Base-by-base conservation (phyloP, 257 asterid species). In the Salvia miltiorrhiza region DNA sequence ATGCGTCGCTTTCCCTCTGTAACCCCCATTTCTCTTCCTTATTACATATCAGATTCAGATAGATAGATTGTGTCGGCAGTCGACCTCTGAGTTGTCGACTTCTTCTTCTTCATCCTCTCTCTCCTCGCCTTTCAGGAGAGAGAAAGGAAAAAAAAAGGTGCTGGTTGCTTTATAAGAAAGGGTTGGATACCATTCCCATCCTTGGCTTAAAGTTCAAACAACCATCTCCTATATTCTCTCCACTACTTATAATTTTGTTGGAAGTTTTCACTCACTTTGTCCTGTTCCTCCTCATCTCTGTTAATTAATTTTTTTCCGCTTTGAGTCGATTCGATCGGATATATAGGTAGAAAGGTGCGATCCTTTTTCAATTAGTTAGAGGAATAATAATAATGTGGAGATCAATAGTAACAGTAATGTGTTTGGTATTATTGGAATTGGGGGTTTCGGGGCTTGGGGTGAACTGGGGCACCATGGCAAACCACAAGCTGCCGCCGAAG, bases 391-490 rank as follows among this genome's bases (percentile, higher is more conserved):
- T 10, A 37, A 37, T 37, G 43, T 8, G 12, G 0, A 37, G 9
- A 6, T 37, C 35, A 30, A 4, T 30, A 30, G 35, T 4, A n/a
- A n/a, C n/a, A 2, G 35, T 30, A 30, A 4, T 37, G 14, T 61
- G 53, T 49, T 17, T 28, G 54, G 12, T 11, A 4, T 16, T 65
- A 3, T 28, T 65, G 41, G 59, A 4, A 3, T 3, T 45, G 24
- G 21, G 53, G 17, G 88, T 60, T 35, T 83, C 77, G 55, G 76
- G 95, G 61, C 77, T 89, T 1, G 96, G 96, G 14, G 91, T 87
- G 78, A 89, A 89, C 73, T 88, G 93, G 93, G 96, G 96, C 0
- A 89, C 96, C 3, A 86, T 86, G 96, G 94, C 96, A 1, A 62
- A 72, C 12, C 93, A 89, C 82, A 80, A 78, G 75, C 63, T 89